These are phyloP conservation scores for Chalciporus piperatus DNA, from an alignment of 768 basidiomycete species.

Conservation along the genomic window DNA sequence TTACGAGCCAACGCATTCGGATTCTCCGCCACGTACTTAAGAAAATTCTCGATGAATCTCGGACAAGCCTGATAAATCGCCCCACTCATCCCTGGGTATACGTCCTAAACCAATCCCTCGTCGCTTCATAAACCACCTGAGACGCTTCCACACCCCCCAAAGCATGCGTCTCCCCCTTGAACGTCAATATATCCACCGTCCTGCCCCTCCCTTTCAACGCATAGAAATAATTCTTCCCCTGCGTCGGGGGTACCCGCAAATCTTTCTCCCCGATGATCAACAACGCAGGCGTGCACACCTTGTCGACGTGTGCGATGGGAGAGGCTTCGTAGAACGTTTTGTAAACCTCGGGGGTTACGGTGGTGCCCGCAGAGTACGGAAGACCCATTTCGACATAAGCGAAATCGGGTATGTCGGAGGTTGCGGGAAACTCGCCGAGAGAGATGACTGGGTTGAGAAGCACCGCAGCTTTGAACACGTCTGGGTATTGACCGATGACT, in stretches of 20 bases:
- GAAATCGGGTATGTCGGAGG: conserved; percentile 67
- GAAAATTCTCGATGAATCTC: no score
- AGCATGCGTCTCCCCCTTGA: conserved; percentile 55
- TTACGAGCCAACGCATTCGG: no score
- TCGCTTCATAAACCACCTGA: conserved; percentile 46
- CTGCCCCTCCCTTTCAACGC: conserved; percentile 46
- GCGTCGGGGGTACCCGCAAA: conserved; percentile 52
- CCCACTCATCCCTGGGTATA: neutral
- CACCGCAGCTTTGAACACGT: conserved; percentile 55
- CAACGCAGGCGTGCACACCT: conserved; percentile 49
- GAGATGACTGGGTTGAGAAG: conserved; percentile 65
- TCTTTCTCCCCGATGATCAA: conserved; percentile 58
- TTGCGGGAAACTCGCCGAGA: conserved; percentile 43
- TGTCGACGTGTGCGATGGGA: conserved; percentile 50
- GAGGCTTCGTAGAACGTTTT: conserved; percentile 44
- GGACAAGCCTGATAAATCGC: no score
- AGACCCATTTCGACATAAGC: conserved; percentile 37
- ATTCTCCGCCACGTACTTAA: no score
- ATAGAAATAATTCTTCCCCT: conserved; percentile 59
- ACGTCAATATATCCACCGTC: conserved; percentile 53
- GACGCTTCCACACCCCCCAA: conserved; percentile 56
- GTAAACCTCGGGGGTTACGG: conserved; percentile 44
- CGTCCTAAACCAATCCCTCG: conserved; percentile 43
- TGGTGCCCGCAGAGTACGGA: conserved; percentile 30
- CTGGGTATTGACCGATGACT: conserved; percentile 61